Evolutionary conservation across 2,329 filamentous ascomycete genomes (phyloP), one percentile per base, ranked within the genome.

Genomic region (Arachnopeziza araneosa): DNA sequence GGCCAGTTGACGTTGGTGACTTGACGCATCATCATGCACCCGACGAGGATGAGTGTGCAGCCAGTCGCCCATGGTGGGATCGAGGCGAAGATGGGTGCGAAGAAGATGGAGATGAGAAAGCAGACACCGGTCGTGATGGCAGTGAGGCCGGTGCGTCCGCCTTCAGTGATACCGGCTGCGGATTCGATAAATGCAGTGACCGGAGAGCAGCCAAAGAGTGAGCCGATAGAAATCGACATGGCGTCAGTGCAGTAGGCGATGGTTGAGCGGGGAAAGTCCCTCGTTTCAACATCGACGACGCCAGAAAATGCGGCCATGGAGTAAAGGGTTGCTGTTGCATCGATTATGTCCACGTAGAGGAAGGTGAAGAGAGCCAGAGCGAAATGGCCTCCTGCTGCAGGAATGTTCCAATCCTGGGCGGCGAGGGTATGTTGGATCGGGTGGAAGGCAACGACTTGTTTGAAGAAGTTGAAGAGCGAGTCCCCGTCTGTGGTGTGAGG

Each of bases 261-360:
- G 0, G 91, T 91, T 1, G 89, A 93, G 50, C 91, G 87, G 56
- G 93, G 90, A 64, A 96, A 96, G 71, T 96, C 91, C n/a, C 87
- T 85, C 1, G 88, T 84, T 52, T 83, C 79, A 66, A 81, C 74
- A 69, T 87, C 80, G 66, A 89, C 83, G 52, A 83, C 81, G 26
- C 85, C 84, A 63, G 83, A 86, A 75, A 91, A 91, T 23, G 87
- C 85, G 1, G 88, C 89, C 88, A 92, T 91, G n/a, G 87, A 89
- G 75, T 91, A 91, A 48, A 91, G 76, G 0, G 88, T 91, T 50
- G 88, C 89, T 0, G 89, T 91, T 68, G 86, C 87, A 70, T 92
- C 89, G 61, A 92, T 86, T 66, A 91, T 89, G 68, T 91, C 89
- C 55, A 92, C 89, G 61, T 91, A 91, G 2, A 92, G 80, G 70